Evolutionary conservation across 805 yeast species (phyloP), one percentile per base, ranked within the genome.

Genomic region (Komagataella ulmi): DNA sequence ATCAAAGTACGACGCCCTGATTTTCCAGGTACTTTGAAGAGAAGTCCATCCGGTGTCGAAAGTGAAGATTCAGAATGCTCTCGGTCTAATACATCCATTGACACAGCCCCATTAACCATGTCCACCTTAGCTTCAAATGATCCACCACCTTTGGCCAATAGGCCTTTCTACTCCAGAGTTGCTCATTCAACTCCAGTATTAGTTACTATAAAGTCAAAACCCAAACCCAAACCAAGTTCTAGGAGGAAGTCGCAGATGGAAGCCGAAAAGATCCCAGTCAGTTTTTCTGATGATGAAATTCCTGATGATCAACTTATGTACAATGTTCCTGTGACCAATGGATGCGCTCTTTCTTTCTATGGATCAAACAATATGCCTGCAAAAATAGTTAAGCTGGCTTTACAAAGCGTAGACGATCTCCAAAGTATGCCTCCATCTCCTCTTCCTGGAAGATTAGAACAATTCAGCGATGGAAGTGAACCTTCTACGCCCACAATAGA

Each of bases 251-350:
- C 46, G 10, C 46, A 44, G 12, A 10, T 17, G 17, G 46, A 44
- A 44, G 40, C 12, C 14, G 40, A 30, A 7, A 19, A 44, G 46
- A 8, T 44, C 12, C 10, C 12, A 12, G 46, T 44, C 17, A 17
- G n/a, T 19, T 44, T 44, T 44, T 49, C 53, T 3, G 72, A 68
- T 53, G 68, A 67, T 50, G 72, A 71, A 24, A 65, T 70, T 23
- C 59, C 62, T 1, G 73, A 67, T 45, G 72, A 70, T 52, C 64
- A 72, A 0, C 50, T 70, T 14, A 73, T 76, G 52, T 77, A 75
- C 71, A 77, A 77, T 55, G 79, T 78, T 8, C 83, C 83, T 7
- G 69, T 70, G 61, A 75, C 82, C 2, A 61, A 59, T 23, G 55
- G 60, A 4, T 59, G 70, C 0, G 64, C 68, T 3, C 55, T 65